phyloP scores from a whole-genome alignment of 2,329 filamentous ascomycete genomes.

The Fusarium clavum region DNA sequence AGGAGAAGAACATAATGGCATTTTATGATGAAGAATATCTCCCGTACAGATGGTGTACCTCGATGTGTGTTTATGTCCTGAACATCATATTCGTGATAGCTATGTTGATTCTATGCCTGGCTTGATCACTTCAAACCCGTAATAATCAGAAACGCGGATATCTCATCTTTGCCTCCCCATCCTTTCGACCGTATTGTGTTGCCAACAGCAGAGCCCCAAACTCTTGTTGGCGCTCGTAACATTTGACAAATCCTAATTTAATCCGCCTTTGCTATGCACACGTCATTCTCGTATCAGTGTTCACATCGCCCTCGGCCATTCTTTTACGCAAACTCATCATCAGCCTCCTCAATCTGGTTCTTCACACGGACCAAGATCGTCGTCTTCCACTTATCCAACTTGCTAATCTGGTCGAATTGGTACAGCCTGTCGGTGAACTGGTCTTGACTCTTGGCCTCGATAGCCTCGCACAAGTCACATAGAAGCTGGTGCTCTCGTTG shows the following conservation, averaged over 20 bases:
- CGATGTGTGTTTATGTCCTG: neutral
- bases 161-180: conserved; percentile 8
- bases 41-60: neutral
- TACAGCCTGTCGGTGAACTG: conserved; percentile 87
- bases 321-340: conserved; percentile 57
- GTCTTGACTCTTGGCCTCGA: conserved; percentile 84
- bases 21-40: neutral
- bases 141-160: conserved; percentile 11
- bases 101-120: conserved; percentile 26
- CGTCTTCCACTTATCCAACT: conserved; percentile 98
- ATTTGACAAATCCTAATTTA: conserved; percentile 38
- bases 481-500: conserved; percentile 87
- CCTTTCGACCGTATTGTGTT: conserved; percentile 19
- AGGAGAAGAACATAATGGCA: no score
- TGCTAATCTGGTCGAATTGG: conserved; percentile 91
- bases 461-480: conserved; percentile 77
- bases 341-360: conserved; percentile 76
- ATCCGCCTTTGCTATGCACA: conserved; percentile 9
- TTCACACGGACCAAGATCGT: conserved; percentile 85
- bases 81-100: conserved; percentile 18
- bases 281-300: neutral
- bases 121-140: conserved; percentile 5
- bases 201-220: conserved; percentile 13
- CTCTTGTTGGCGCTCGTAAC: conserved; percentile 14
- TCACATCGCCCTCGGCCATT: neutral